phyloP scores from a whole-genome alignment of 768 basidiomycete genomes.

The Kwoniella bestiolae region DNA sequence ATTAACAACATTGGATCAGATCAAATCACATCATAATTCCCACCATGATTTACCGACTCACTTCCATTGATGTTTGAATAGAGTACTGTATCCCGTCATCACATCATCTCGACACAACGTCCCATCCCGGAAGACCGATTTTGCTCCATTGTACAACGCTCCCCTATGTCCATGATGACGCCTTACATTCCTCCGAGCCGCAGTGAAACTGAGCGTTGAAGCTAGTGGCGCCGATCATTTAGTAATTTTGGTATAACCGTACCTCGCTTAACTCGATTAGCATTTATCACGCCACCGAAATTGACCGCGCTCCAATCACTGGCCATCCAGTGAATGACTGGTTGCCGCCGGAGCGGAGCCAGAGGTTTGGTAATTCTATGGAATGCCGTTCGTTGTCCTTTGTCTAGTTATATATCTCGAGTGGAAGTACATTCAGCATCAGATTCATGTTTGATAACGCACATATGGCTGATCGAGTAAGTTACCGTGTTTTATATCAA shows the following conservation, averaged over 20 bases:
- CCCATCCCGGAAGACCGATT: neutral
- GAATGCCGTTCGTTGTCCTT: too few relatives aligned
- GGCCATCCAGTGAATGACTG: too few relatives aligned
- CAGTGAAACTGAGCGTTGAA: too few relatives aligned
- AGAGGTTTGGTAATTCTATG: slow-evolving; percentile 17
- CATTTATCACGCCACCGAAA: slow-evolving; percentile 9
- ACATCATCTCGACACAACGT: neutral
- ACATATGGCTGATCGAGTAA: too few relatives aligned
- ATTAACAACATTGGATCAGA: too few relatives aligned
- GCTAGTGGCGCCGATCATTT: slow-evolving; percentile 1
- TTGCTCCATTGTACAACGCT: neutral
- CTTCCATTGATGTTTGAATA: neutral
- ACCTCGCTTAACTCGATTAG: slow-evolving; percentile 6
- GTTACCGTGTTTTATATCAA: too few relatives aligned
- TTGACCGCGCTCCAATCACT: neutral
- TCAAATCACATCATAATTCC: neutral
- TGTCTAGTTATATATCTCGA: too few relatives aligned
- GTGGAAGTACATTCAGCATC: too few relatives aligned
- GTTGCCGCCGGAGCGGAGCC: neutral
- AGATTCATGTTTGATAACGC: too few relatives aligned
- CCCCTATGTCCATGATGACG: too few relatives aligned
- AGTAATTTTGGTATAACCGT: neutral
- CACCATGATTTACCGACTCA: too few relatives aligned
- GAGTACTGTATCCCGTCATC: neutral
- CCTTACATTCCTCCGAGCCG: too few relatives aligned